Base-by-base conservation (phyloP, 331 rosid species). In the Acacia pycnantha region DNA sequence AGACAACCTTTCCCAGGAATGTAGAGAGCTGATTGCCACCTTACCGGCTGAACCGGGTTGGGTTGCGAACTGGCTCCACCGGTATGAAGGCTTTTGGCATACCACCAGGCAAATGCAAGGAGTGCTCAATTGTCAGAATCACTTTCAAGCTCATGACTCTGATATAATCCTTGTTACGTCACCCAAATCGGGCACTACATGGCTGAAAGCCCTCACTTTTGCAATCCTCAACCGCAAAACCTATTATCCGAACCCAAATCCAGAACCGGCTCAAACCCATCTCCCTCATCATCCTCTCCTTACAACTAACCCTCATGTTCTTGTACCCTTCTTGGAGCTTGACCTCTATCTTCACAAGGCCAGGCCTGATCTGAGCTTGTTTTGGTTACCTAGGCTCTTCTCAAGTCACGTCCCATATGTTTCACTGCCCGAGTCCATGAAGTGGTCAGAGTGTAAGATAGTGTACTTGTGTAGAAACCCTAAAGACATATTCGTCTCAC, bases 81-180 rank as follows among this genome's bases (percentile, higher is more conserved):
- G 71, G 19, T 87, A 82, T 87, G 84, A 87, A 58, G 89, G 88
- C 3, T 85, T 85, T 51, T 89, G 92, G 92, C 33, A 35, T 43
- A 11, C 51, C 35, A 73, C 84, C 1, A 77, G 29, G 50, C 73
- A 41, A 2, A 10, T 90, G 48, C 83, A 79, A 46, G 91, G 87
- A 11, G 83, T 78, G 21, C 37, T 90, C 0, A 13, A 85, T 0
- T 79, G 65, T 51, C 87, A 85, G 24, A 80, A 82, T 15, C 77
- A 86, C 82, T 87, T 86, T 67, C 54, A 82, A 64, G 84, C 90
- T 9, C 68, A 26, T 0, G 72, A 85, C 35, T 12, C 82, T 1
- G 90, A 87, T 19, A 73, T 83, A 41, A 12, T 89, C 69, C 78
- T 84, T 4, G 84, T 77, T 16, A 73, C 82, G 15, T 50, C 53